Conservation (phyloP, 2,329 filamentous ascomycete genomes). For the Aspergillus versicolor region DNA sequence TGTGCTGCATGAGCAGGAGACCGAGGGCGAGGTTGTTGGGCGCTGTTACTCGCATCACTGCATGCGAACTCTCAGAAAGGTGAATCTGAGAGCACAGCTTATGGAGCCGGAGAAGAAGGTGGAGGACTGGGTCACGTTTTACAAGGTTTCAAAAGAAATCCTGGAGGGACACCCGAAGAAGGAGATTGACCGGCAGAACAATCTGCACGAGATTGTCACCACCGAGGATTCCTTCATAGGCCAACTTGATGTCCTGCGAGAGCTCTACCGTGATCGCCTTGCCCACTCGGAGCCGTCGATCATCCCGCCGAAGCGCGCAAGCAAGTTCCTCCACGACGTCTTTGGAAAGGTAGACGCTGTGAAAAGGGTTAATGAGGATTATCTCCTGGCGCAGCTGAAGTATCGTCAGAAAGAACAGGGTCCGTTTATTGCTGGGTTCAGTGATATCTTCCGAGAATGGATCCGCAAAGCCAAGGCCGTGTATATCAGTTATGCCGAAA, state of each 20-base stretch:
- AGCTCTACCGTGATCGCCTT: slow-evolving; percentile 82
- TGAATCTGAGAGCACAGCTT: slow-evolving; percentile 75
- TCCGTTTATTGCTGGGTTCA: slow-evolving; percentile 90
- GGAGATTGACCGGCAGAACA: slow-evolving; percentile 90
- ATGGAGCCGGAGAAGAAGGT: slow-evolving; percentile 67
- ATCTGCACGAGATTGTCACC: slow-evolving; percentile 90
- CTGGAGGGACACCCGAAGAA: slow-evolving; percentile 73
- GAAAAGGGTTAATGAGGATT: slow-evolving; percentile 87
- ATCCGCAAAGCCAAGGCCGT: slow-evolving; percentile 86
- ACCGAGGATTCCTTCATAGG: slow-evolving; percentile 90
- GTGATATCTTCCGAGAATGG: slow-evolving; percentile 97
- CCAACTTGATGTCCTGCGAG: slow-evolving; percentile 79
- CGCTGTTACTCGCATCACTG: slow-evolving; percentile 94
- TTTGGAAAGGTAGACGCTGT: slow-evolving; percentile 91
- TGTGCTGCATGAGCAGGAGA: slow-evolving; percentile 68
- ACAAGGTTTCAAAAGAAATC: slow-evolving; percentile 76
- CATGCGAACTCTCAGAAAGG: slow-evolving; percentile 89
- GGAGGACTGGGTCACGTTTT: slow-evolving; percentile 88
- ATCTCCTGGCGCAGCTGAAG: slow-evolving; percentile 88
- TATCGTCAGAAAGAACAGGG: slow-evolving; percentile 97
- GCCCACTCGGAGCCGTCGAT: slow-evolving; percentile 72
- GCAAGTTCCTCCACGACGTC: slow-evolving; percentile 77
- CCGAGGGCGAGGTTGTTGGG: slow-evolving; percentile 57
- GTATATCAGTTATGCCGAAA: slow-evolving; percentile 89
- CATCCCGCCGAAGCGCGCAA: slow-evolving; percentile 72